phyloP scores from a whole-genome alignment of 2,329 filamentous ascomycete species.

The Botrytis elliptica region DNA sequence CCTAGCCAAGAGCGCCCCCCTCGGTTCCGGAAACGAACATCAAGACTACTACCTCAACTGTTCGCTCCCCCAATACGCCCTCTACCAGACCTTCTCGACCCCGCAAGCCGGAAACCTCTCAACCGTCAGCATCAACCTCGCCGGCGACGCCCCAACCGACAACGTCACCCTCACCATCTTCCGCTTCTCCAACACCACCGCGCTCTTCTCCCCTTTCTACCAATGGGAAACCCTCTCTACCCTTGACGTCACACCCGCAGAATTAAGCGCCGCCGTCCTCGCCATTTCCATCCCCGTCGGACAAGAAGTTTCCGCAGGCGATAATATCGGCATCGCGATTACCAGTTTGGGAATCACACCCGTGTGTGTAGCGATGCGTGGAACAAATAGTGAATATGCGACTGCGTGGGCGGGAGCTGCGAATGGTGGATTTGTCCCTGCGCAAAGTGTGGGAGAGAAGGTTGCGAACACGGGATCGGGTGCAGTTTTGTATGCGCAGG shows the following conservation, averaged over 20 bases:
- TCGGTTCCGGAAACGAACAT: constrained; percentile 24
- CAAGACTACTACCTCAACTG: constrained; percentile 24
- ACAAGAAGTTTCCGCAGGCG: constrained; percentile 23
- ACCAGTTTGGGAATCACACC: constrained; percentile 25
- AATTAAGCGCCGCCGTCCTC: constrained; percentile 22
- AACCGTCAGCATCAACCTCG: constrained; percentile 29
- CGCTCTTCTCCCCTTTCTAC: constrained; percentile 31
- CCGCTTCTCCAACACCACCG: constrained; percentile 28
- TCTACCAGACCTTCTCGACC: constrained; percentile 31
- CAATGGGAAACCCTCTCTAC: constrained; percentile 31
- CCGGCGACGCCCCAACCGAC: constrained; percentile 22
- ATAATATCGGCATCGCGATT: constrained; percentile 30
- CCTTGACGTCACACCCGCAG: constrained; percentile 4
- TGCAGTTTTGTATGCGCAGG: constrained; percentile 29
- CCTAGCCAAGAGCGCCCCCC: constrained; percentile 2
- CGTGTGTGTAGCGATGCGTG: constrained; percentile 25
- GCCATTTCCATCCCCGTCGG: constrained; percentile 23
- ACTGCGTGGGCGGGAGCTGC: background rate
- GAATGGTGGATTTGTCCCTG: constrained; percentile 9
- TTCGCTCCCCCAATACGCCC: constrained; percentile 26
- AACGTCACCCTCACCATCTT: constrained; percentile 29
- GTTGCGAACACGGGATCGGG: background rate
- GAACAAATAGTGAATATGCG: background rate
- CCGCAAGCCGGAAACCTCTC: constrained; percentile 26
- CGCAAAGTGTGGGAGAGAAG: background rate